A percentile compares a stretch with the other conserved stretches of the same genome.
Evolutionary conservation across 768 basidiomycete species (phyloP).

Genomic region (Mycena vitilis): DNA sequence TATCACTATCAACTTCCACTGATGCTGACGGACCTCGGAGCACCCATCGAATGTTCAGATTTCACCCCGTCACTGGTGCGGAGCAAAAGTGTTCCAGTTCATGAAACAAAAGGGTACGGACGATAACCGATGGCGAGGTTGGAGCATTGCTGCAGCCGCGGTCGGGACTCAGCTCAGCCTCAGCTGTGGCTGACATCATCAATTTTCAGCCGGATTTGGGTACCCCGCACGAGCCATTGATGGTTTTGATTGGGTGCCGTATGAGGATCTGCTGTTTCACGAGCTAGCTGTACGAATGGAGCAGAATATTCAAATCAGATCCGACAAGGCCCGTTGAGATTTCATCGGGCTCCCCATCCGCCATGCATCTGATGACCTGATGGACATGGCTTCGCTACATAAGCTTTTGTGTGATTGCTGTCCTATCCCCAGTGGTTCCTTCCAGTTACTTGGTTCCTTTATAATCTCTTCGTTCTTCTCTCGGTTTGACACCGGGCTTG

Average conservation of each 20-base stretch:
- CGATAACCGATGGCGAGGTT: too few relatives aligned
- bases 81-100: too few relatives aligned
- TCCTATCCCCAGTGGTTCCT: neutral
- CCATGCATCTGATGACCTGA: constrained; percentile 5
- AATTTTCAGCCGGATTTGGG: too few relatives aligned
- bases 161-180: too few relatives aligned
- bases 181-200: too few relatives aligned
- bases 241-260: neutral
- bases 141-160: too few relatives aligned
- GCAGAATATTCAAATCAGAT: neutral
- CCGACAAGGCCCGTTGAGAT: neutral
- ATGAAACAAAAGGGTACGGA: too few relatives aligned
- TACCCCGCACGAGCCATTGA: too few relatives aligned
- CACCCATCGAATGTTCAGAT: too few relatives aligned
- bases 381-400: neutral
- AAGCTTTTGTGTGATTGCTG: neutral
- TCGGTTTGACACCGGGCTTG: constrained; percentile 23
- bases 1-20: constrained; percentile 2
- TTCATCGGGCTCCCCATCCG: constrained; percentile 1
- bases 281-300: neutral
- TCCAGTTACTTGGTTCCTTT: constrained; percentile 5
- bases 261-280: constrained; percentile 15
- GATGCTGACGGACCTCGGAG: neutral
- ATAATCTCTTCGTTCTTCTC: constrained; percentile 7
- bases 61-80: too few relatives aligned